Base-by-base conservation (phyloP, 2,329 filamentous ascomycete genomes). In the Phialophora verrucosa region DNA sequence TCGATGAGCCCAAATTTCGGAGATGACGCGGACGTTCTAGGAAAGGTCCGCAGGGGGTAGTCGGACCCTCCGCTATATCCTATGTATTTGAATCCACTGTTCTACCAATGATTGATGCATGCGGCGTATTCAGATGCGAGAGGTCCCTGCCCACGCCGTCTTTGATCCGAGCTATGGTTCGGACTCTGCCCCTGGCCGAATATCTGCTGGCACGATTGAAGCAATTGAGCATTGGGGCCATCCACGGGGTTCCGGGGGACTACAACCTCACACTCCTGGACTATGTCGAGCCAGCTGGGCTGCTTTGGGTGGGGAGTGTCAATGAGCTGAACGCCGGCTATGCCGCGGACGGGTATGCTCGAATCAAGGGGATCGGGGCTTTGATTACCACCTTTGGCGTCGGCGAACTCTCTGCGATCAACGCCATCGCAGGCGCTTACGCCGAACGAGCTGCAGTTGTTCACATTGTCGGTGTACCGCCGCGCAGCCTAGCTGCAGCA, bases 281-380 rank as follows among this genome's bases (percentile, higher is more conserved):
- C 75, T 87, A 86, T 71, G 75, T 88, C n/a, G 78, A 82, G n/a
- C 83, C 84, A 62, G 78, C 76, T 55, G 84, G 81, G 12, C 76
- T 88, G 32, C 75, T 80, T 56, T 88, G 86, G 85, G 83, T 87
- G 3, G 86, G 86, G 69, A 88, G 87, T 72, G 83, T 81, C 75
- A 88, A 88, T 74, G 85, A 88, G 74, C 80, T 88, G 60, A 86
- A 87, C 74, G 84, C 84, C 60, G 89, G 88, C 23, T 93, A 93
- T 73, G 90, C 90, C 29, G 89, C 90, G n/a, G 90, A 93, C 78
- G 90, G 90, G 20, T 93, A 93, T 75, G 90, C 90, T 63, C 85
- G 90, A 69, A 84, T 91, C 67, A 64, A 65, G n/a, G 67, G 69
- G 42, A 56, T 71, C 7, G 54, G 64, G n/a, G 67, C 67, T 5